phyloP scores from a whole-genome alignment of 768 basidiomycete species.

The Phlebiopsis gigantea region DNA sequence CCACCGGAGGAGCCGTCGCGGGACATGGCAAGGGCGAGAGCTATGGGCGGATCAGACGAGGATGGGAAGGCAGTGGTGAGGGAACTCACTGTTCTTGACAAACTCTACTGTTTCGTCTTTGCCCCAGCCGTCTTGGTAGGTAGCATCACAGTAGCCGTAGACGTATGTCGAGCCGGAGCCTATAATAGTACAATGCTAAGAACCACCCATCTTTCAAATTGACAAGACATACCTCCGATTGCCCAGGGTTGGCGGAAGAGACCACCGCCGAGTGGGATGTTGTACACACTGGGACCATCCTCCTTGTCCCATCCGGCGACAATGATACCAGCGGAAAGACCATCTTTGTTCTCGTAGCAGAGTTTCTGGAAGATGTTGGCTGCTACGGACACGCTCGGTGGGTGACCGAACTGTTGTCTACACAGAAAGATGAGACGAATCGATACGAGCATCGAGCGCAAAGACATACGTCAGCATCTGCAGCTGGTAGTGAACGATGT shows the following conservation, averaged over 20 bases:
- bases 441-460: neutral
- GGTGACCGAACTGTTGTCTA: conserved; percentile 50
- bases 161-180: conserved; percentile 97
- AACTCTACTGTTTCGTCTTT: conserved; percentile 89
- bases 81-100: conserved; percentile 85
- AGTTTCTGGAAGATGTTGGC: conserved; percentile 81
- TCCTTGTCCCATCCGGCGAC: conserved; percentile 97
- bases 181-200: conserved; percentile 22
- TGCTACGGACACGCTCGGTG: conserved; percentile 77
- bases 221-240: conserved; percentile 70
- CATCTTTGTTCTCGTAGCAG: conserved; percentile 93
- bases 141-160: conserved; percentile 99
- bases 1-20: conserved; percentile 98
- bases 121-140: conserved; percentile 88
- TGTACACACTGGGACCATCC: conserved; percentile 88
- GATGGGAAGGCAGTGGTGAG: neutral
- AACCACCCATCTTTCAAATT: neutral
- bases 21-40: conserved; percentile 92
- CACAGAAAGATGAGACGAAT: neutral
- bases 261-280: conserved; percentile 95
- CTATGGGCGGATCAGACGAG: conserved; percentile 33
- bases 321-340: conserved; percentile 87
- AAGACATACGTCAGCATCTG: conserved; percentile 65
- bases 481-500: conserved; percentile 78
- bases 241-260: conserved; percentile 98